Evolutionary conservation across 257 asterid species (phyloP), one percentile per base, ranked within the genome.

Genomic region (Craterostigma plantagineum): DNA sequence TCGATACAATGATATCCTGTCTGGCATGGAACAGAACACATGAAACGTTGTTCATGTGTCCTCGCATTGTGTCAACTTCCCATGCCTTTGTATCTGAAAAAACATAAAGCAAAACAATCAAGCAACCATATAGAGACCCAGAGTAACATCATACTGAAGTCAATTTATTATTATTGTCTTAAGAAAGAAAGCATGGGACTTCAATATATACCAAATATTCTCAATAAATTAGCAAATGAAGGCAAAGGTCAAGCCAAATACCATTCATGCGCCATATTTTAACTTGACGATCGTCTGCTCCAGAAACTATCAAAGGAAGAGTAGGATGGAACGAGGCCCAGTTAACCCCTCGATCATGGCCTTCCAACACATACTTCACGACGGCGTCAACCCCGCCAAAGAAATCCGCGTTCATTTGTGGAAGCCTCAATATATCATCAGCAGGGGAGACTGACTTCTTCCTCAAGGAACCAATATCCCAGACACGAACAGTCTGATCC

Each of bases 371-470:
- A 69, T 90, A 90, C 66, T 90, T 90, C 53, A 90, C 99, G 43
- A 90, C 99, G 54, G 94, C 99, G 75, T 90, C 95, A 55, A 90
- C 94, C 39, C 95, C 95, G 49, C 99, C 99, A 65, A 83, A 90
- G 66, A 90, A 77, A 49, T 90, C 98, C 0, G 95, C 50, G 51
- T 83, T 90, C 98, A 83, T 83, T 65, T 83, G 95, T 27, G 94
- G 75, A 57, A 83, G 41, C 4, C 95, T 67, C 36, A 83, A 55
- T 50, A 79, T 75, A 57, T 90, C 99, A 69, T 90, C 94, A 65
- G 91, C 92, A 54, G 99, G 92, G 39, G 99, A 83, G 39, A 75
- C 95, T 14, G 90, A 64, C 53, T 83, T 90, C 71, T 90, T 90
- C 69, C 83, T 79, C 60, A 90, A 55, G 49, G 99, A 73, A 50